Conservation (phyloP, 495 filamentous ascomycete species). For the Penicillium crystallinum region DNA sequence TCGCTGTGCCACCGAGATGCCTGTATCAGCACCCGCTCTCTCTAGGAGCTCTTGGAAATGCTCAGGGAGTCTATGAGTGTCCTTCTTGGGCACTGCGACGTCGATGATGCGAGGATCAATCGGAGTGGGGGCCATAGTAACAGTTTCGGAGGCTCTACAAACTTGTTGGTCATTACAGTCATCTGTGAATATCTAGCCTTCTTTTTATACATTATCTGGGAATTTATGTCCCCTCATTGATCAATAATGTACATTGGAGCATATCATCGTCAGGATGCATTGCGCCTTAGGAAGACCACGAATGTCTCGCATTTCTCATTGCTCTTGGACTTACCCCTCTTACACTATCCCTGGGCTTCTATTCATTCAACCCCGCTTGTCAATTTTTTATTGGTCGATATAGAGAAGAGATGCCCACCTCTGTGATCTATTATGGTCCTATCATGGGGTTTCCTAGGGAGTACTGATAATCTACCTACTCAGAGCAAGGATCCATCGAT, state of each 20-base stretch:
- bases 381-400: too few relatives aligned
- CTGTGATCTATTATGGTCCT: too few relatives aligned
- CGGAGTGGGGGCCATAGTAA: constrained; percentile 41
- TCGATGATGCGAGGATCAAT: constrained; percentile 58
- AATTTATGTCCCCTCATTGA: neutral
- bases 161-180: neutral
- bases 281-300: constrained; percentile 11
- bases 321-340: constrained; percentile 2
- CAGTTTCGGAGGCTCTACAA: neutral
- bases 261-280: constrained; percentile 25
- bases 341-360: too few relatives aligned
- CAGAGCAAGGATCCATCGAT: too few relatives aligned
- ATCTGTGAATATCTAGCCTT: neutral
- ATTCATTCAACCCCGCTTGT: too few relatives aligned
- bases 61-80: constrained; percentile 53
- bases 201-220: neutral
- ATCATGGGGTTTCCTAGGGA: too few relatives aligned
- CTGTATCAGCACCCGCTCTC: constrained; percentile 59
- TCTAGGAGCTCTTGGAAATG: constrained; percentile 51
- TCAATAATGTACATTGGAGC: constrained; percentile 23
- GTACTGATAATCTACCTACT: too few relatives aligned
- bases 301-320: neutral
- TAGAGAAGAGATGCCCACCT: too few relatives aligned
- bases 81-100: constrained; percentile 54
- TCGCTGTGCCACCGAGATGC: constrained; percentile 66